Evolutionary conservation across 2,329 filamentous ascomycete species (phyloP), one percentile per base, ranked within the genome.

Genomic region (Neopestalotiopsis rosae): DNA sequence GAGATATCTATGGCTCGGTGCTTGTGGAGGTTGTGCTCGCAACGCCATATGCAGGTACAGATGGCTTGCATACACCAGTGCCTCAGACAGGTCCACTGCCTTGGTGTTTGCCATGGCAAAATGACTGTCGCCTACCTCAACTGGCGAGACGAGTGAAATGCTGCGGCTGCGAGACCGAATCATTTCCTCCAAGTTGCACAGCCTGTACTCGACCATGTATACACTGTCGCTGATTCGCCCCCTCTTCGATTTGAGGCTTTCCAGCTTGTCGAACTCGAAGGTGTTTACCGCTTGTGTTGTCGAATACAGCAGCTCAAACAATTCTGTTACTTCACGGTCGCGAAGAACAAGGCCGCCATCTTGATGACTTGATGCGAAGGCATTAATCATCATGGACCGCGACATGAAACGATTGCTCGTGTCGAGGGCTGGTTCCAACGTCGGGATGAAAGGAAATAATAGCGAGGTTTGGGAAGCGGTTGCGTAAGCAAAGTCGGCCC

Each of bases 401-500:
- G 71, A 74, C 59, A 70, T 71, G 70, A 79, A 78, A 14, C 71
- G 71, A 58, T 77, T 72, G 32, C 75, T 73, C 5, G 77, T 72
- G n/a, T 69, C 69, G 13, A 78, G 72, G 4, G 76, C 74, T 2
- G 73, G 74, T 12, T 74, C 73, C 3, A 79, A 68, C 38, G 75
- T 70, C 1, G 77, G 76, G 56, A 79, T 74, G 57, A 78, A 75
- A 4, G 76, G 77, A 58, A 79, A 78, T 30, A 74, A 73, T 17
- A 79, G 71, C 2, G 77, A 72, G 24, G 73, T 72, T 10, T 74
- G 72, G 2, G 77, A 71, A 12, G 75, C 76, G 14, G 77, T 77
- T 17, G 76, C 77, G 42, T 79, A 78, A 7, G 77, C 77, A 58
- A 77, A 79, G 67, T 79, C 77, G 13, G 77, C 77, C 77, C 77